Evolutionary conservation across 2,329 filamentous ascomycete genomes (phyloP), one percentile per base, ranked within the genome.

Genomic region (Pyricularia grisea): DNA sequence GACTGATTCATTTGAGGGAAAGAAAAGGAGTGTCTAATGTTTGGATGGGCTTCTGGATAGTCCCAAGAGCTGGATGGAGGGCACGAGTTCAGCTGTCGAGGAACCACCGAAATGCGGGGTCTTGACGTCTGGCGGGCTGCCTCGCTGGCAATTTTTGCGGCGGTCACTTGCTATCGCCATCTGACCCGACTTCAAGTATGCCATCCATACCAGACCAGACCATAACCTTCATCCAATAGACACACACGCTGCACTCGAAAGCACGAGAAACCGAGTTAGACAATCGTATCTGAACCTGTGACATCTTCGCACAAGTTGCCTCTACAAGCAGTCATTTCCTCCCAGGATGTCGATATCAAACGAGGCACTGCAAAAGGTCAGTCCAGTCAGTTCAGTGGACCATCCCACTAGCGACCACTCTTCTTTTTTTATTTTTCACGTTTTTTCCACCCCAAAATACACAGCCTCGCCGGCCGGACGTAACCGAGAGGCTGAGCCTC

Each of bases 301-400:
- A 50, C 17, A n/a, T 61, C 17, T 2, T 12, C 23, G 58, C 58
- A 27, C 58, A 61, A 25, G 58, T 27, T 61, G 58, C 58, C 23
- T 23, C 58, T 7, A 61, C 4, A 50, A 30, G 58, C 65, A 28
- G 31, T n/a, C 33, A 36, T 61, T 61, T 11, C 5, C 70, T 68
- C 66, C 70, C 75, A 86, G 75, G 67, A 97, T 98, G 94, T 92
- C 94, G 68, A 95, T 98, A 74, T 90, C 94, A 68, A 97, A 96
- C 76, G 92, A 97, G 82, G 93, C 94, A 70, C 84, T 98, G 72
- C 92, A 97, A 78, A 97, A 97, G 90, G 94, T 94, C 77, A 71
- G 79, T 66, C 10, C 36, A 66, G 68, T 58, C 55, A 27, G 23
- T 58, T 25, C 36, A 50, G 42, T 50, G 42, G 42, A 50, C 33